A percentile compares a stretch with the other conserved stretches of the same genome.
Conservation (phyloP, 2,329 filamentous ascomycete genomes). For the Calonectria fujianensis region DNA sequence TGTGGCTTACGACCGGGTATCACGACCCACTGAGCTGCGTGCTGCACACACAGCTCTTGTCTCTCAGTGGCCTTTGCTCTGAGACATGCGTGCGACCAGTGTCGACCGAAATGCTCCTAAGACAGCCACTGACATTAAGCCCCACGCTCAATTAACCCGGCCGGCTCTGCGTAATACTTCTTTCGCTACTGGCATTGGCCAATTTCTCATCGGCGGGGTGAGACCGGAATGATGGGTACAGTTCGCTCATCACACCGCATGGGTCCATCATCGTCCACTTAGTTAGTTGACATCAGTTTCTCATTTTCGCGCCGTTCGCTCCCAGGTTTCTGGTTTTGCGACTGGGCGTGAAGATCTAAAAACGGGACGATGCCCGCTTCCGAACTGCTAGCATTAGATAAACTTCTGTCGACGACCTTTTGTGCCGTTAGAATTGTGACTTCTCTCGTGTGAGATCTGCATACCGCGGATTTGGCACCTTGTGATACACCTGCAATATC, state of each 20-base stretch:
- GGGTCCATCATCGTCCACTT: slow-evolving; percentile 22
- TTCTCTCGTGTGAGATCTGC: background rate
- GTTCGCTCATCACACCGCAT: slow-evolving; percentile 39
- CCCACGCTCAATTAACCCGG: slow-evolving; percentile 24
- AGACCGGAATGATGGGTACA: slow-evolving; percentile 42
- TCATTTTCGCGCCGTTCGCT: slow-evolving; percentile 14
- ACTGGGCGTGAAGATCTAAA: slow-evolving; percentile 38
- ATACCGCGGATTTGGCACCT: background rate
- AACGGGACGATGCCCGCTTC: slow-evolving; percentile 23
- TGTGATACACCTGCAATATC: slow-evolving; percentile 24
- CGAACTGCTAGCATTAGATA: background rate
- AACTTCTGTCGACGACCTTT: background rate
- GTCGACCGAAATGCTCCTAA: slow-evolving; percentile 41
- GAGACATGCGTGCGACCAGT: slow-evolving; percentile 48
- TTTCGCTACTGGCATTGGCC: slow-evolving; percentile 34
- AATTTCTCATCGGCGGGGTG: slow-evolving; percentile 38
- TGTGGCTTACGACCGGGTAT: background rate
- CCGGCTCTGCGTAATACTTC: slow-evolving; percentile 28
- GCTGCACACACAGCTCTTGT: slow-evolving; percentile 1
- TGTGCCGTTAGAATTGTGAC: background rate
- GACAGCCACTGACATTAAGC: slow-evolving; percentile 36
- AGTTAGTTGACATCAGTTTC: slow-evolving; percentile 13
- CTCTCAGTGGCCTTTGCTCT: slow-evolving; percentile 27
- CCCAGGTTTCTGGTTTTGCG: slow-evolving; percentile 38
- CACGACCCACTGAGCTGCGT: slow-evolving; percentile 21